Conservation (phyloP, 441 rosid genomes). For the Adansonia madagascariensis region DNA sequence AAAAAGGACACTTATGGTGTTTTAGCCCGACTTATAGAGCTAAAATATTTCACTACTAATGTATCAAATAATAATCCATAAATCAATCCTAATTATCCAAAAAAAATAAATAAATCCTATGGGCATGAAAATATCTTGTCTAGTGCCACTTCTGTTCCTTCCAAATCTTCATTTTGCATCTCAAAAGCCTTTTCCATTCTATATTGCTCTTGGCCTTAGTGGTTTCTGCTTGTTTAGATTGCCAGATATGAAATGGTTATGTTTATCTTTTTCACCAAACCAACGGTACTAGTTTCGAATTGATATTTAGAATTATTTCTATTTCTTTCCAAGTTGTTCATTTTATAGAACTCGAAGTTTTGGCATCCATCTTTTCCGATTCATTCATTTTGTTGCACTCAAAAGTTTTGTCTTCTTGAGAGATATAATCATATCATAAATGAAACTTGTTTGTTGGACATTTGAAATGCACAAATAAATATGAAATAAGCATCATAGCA, state of each 20-base stretch:
- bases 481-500: no score
- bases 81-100: no score
- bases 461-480: conserved; percentile 1
- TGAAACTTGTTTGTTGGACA: neutral
- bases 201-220: neutral
- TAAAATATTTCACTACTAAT: no score
- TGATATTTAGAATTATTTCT: neutral
- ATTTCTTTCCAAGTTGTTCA: neutral
- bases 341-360: conserved; percentile 1
- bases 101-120: no score
- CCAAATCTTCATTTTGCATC: conserved; percentile 12
- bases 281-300: neutral
- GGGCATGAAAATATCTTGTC: no score
- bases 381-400: no score
- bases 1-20: no score
- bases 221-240: conserved; percentile 11
- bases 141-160: conserved; percentile 4
- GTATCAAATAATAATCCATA: no score
- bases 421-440: neutral
- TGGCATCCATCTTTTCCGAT: neutral
- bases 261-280: neutral
- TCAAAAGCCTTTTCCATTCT: neutral
- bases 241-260: neutral
- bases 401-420: neutral
- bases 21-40: no score